Evolutionary conservation across 2,329 filamentous ascomycete species (phyloP), one percentile per base, ranked within the genome.

Genomic region (Sordariomycetes sp.): DNA sequence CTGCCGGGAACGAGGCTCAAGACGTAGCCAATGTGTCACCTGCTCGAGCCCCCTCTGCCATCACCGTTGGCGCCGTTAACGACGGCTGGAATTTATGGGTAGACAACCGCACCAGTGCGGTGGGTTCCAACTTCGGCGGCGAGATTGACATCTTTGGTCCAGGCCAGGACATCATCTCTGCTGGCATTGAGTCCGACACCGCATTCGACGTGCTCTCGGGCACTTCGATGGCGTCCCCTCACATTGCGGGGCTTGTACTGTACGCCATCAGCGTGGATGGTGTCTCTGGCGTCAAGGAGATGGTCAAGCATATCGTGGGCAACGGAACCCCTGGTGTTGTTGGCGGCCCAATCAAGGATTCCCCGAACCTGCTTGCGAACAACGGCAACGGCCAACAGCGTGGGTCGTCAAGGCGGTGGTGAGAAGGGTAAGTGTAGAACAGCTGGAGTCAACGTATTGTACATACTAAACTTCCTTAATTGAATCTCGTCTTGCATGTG

Each of bases 211-310:
- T 49, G 30, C 64, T 77, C 47, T 69, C 62, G 11, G 78, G 77
- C 23, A 82, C 78, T 9, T 75, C 68, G n/a, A 80, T 80, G 75
- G 72, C 76, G 4, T 57, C 64, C 4, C 77, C 77, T 2, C 75
- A 80, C 48, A 60, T 81, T 39, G 63, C 68, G 21, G 78, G 77
- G 18, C 58, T 82, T 17, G 72, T 43, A 16, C 51, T 62, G 11
- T 65, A 64, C 48, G 51, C 59, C 30, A 56, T 77, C 36, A 59
- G 59, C 8, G 54, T 72, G 11, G 52, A 69, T 37, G 56, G 58
- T 24, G 24, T 50, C 21, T 24, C 10, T n/a, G 28, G 20, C 16
- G 23, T 18, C 17, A 15, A 26, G 16, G 19, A 21, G 8, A n/a
- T 30, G 10, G 18, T 8, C 5, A 21, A 23, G n/a, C 26, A 29